Conservation (phyloP, 192 early-diverging fungal species). For the Mortierella claussenii region DNA sequence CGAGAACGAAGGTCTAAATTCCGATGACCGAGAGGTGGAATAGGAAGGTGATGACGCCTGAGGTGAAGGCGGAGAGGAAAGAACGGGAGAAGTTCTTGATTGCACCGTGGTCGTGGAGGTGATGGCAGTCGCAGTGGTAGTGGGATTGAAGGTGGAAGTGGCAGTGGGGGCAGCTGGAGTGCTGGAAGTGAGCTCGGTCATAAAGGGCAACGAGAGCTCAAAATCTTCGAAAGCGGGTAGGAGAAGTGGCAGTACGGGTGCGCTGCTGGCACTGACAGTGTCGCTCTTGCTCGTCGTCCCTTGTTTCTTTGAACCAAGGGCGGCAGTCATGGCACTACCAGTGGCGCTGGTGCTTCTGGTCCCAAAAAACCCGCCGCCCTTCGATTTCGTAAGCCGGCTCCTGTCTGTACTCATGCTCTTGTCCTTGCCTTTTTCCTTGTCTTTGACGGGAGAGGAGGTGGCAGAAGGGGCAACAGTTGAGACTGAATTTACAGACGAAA, state of each 20-base stretch:
- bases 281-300: conserved; percentile 3
- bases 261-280: not conserved
- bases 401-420: conserved; percentile 6
- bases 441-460: not conserved
- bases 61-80: not conserved
- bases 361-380: conserved; percentile 5
- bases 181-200: conserved; percentile 12
- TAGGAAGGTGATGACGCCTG: conserved; percentile 1
- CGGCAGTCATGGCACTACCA: not conserved
- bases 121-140: not conserved
- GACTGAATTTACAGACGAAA: conserved; percentile 23
- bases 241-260: conserved; percentile 10
- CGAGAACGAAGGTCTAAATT: conserved; percentile 9
- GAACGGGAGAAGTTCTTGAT: not conserved
- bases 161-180: conserved; percentile 4
- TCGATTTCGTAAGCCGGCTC: conserved; percentile 9
- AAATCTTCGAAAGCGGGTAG: conserved; percentile 35
- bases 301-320: conserved; percentile 1
- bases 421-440: not conserved
- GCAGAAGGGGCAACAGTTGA: conserved; percentile 20
- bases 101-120: too few relatives aligned
- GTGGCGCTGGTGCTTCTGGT: conserved; percentile 10
- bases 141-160: not conserved
- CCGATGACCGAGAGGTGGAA: conserved; percentile 4
- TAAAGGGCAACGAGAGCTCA: conserved; percentile 36